Conservation (phyloP, 169 alveolate genomes). For the Plasmodium fragile region DNA sequence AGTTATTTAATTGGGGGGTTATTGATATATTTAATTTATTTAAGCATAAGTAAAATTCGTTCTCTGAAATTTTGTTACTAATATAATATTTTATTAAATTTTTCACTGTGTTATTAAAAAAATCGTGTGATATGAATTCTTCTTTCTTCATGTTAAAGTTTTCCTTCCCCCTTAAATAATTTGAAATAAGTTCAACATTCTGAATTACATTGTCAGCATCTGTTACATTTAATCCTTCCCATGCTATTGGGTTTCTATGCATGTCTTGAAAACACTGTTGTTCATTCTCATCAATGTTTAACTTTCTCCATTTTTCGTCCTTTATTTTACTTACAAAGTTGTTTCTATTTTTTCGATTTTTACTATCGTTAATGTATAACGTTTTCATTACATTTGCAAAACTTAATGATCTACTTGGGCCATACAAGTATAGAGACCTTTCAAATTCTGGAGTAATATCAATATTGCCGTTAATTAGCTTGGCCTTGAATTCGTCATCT, state of each 20-base stretch:
- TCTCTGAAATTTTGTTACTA: slow-evolving; percentile 59
- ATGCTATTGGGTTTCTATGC: slow-evolving; percentile 56
- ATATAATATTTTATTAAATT: slow-evolving; percentile 64
- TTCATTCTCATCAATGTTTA: slow-evolving; percentile 48
- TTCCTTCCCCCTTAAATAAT: slow-evolving; percentile 19
- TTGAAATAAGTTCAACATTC: slow-evolving; percentile 54
- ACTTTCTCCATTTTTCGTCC: slow-evolving; percentile 46
- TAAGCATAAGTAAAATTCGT: slow-evolving; percentile 41
- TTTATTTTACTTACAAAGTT: slow-evolving; percentile 59
- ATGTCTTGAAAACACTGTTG: slow-evolving; percentile 40
- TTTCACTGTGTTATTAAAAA: slow-evolving; percentile 57
- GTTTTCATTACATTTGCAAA: slow-evolving; percentile 75
- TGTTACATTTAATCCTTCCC: slow-evolving; percentile 57
- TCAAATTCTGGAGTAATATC: slow-evolving; percentile 74
- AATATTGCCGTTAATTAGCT: slow-evolving; percentile 39
- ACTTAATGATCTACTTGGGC: slow-evolving; percentile 76
- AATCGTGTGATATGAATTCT: slow-evolving; percentile 38
- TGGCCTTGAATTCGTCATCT: slow-evolving; percentile 68
- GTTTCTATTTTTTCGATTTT: slow-evolving; percentile 56
- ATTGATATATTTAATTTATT: slow-evolving; percentile 58
- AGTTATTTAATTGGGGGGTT: slow-evolving; percentile 54
- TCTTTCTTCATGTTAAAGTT: slow-evolving; percentile 19
- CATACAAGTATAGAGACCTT: slow-evolving; percentile 60
- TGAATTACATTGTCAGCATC: slow-evolving; percentile 38
- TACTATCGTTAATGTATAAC: slow-evolving; percentile 50